A percentile compares a stretch with the other conserved stretches of the same genome.
Conservation (phyloP, 164 flowering plant genomes). For the Tinospora cordifolia region DNA sequence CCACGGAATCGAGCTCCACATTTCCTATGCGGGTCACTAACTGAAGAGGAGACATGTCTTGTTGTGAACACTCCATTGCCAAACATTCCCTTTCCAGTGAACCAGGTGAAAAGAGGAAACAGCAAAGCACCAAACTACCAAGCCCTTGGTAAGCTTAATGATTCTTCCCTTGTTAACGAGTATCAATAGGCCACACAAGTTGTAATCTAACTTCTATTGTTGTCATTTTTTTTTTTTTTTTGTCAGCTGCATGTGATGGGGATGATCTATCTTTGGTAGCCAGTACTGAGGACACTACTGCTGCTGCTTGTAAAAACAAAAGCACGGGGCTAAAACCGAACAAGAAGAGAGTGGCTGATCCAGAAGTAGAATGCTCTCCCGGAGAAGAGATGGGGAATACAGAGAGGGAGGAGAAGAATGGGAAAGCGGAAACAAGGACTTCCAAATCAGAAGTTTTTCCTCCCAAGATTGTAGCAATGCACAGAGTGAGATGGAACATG, state of each 20-base stretch:
- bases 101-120: conserved; percentile 30
- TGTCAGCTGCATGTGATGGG: conserved; percentile 43
- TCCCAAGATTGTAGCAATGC: conserved; percentile 66
- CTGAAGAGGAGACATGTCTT: conserved; percentile 42
- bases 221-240: too few relatives aligned
- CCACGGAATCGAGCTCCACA: conserved; percentile 55
- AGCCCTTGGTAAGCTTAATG: conserved; percentile 26
- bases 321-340: conserved; percentile 14
- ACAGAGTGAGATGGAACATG: conserved; percentile 91
- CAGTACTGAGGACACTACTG: conserved; percentile 19
- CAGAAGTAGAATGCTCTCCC: conserved; percentile 11
- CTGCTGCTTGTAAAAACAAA: conserved; percentile 3
- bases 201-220: neutral
- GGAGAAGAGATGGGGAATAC: conserved; percentile 16
- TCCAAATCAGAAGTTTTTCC: conserved; percentile 46
- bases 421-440: conserved; percentile 7
- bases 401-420: conserved; percentile 9
- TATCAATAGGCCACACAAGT: neutral
- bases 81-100: conserved; percentile 31
- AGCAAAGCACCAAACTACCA: conserved; percentile 20
- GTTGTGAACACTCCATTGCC: conserved; percentile 42
- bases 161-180: neutral
- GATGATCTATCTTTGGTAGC: conserved; percentile 26
- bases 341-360: conserved; percentile 16
- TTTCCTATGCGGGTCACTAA: conserved; percentile 55